Base-by-base conservation (phyloP, 192 early-diverging fungal genomes). In the Entomortierella chlamydospora region DNA sequence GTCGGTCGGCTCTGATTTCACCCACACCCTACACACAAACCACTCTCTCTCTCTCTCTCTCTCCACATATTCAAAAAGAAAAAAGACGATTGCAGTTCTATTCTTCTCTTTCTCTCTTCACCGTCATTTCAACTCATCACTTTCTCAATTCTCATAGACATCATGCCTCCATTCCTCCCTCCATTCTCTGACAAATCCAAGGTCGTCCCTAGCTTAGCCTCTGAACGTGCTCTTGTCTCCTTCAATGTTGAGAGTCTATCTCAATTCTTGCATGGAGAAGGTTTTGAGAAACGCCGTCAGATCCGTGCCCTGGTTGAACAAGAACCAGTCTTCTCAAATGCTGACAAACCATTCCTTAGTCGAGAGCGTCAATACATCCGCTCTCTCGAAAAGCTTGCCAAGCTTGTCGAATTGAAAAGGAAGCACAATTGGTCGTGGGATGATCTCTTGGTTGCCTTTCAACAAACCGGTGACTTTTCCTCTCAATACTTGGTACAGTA, bases 201-300 rank as follows among this genome's bases (percentile, higher is more conserved):
- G 43, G 63, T 61, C 18, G 61, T 60, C 45, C 49, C 68, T 10
- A 61, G 50, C 26, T 68, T 95, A 15, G 68, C 74, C 49, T 79
- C 86, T 20, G 94, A 95, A 86, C 90, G 94, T 68, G 68, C 72
- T 26, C 73, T 83, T 6, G 87, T 91, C 26, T 88, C 90, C 42
- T 95, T 95, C 73, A 87, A 90, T 4, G 77, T 94, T 57, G 86
- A 89, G 47, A 83, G 87, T 25, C 81, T 96, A 64, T 90, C 93
- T 20, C 85, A 90, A 66, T 94, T 90, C 85, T 73, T 96, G 12
- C 91, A 95, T 43, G 92, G 93, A 55, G 88, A 83, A 56, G 73
- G 81, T 47, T 68, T 87, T 25, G 66, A 68, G 2, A 57, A 39
- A 20, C 62, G 25, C 17, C 72, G 83, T 13, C 42, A n/a, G 23